Conservation (phyloP, 768 basidiomycete species). For the Termitomyces sp. region DNA sequence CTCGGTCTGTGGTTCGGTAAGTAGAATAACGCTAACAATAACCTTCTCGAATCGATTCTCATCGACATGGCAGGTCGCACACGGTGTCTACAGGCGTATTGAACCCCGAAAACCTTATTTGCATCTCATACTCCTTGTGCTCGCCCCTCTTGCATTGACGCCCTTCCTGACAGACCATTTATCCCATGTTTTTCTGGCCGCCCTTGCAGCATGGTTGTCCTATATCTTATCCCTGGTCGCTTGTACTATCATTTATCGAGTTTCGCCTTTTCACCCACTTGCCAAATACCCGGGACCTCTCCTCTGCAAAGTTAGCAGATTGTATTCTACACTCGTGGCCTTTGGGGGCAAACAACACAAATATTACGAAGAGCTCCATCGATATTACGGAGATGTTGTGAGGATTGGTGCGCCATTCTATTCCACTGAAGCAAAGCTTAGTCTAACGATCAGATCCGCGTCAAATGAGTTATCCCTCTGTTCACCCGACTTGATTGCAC, state of each 20-base stretch:
- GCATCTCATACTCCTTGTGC: slow-evolving; percentile 6
- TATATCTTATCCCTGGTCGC: slow-evolving; percentile 1
- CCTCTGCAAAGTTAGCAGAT: slow-evolving; percentile 34
- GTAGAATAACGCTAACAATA: background rate
- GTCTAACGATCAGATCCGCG: slow-evolving; percentile 21
- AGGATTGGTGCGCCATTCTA: slow-evolving; percentile 39
- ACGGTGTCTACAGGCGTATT: slow-evolving; percentile 4
- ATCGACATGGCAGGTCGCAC: slow-evolving; percentile 4
- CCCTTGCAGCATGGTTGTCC: background rate
- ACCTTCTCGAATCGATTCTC: background rate
- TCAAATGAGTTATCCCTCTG: slow-evolving; percentile 43
- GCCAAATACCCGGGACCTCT: slow-evolving; percentile 45
- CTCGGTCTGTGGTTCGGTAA: background rate
- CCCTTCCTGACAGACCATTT: background rate
- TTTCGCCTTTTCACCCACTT: slow-evolving; percentile 47
- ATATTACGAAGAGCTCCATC: slow-evolving; percentile 41
- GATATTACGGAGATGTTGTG: slow-evolving; percentile 50
- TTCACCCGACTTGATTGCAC: slow-evolving; percentile 26
- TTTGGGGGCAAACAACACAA: slow-evolving; percentile 38
- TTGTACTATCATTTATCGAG: slow-evolving; percentile 28
- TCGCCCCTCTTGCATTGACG: slow-evolving; percentile 3
- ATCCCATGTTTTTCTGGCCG: background rate
- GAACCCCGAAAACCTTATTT: slow-evolving; percentile 5
- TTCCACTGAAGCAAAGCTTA: background rate
- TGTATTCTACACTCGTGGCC: slow-evolving; percentile 28